These are phyloP conservation scores for Naganishia vaughanmartiniae DNA, from an alignment of 768 basidiomycete species.

Conservation along the genomic window DNA sequence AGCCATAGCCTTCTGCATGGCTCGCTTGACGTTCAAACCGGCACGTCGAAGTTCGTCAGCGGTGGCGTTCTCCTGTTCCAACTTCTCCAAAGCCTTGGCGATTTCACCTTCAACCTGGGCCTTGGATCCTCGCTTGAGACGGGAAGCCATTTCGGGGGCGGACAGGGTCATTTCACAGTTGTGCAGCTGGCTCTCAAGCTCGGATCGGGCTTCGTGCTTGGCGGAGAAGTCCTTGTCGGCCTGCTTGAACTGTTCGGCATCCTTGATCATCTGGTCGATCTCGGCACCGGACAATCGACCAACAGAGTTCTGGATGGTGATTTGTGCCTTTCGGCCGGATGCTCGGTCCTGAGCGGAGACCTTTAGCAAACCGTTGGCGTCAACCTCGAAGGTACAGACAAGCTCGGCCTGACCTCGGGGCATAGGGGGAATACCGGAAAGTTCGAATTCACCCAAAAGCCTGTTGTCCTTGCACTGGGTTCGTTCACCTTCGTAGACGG, in stretches of 20 bases:
- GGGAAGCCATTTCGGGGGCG: conserved; percentile 93
- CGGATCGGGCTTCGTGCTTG: conserved; percentile 95
- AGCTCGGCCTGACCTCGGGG: conserved; percentile 99
- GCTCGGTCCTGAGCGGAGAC: conserved; percentile 98
- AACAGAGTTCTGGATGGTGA: conserved; percentile 95
- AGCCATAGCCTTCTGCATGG: conserved; percentile 84
- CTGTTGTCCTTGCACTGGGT: conserved; percentile 99
- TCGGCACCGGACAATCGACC: conserved; percentile 95
- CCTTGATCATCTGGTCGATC: conserved; percentile 99
- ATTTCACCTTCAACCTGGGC: conserved; percentile 93
- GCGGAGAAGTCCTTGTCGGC: conserved; percentile 88
- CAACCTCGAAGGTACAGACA: conserved; percentile 98
- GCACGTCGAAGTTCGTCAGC: conserved; percentile 94
- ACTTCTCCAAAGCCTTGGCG: conserved; percentile 93
- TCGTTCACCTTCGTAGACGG: conserved; percentile 99
- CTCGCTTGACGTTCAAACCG: conserved; percentile 90
- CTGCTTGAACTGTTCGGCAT: conserved; percentile 74
- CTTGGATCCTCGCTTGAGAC: conserved; percentile 97
- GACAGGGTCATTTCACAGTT: conserved; percentile 95
- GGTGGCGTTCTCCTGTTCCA: conserved; percentile 93
- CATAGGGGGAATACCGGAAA: conserved; percentile 98
- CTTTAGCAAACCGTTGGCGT: conserved; percentile 98
- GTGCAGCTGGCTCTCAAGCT: conserved; percentile 96
- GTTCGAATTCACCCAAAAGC: conserved; percentile 98
- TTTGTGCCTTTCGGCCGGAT: conserved; percentile 97